Evolutionary conservation across 1,139 yeast genomes (phyloP).

Genomic region (Diutina rugosa): DNA sequence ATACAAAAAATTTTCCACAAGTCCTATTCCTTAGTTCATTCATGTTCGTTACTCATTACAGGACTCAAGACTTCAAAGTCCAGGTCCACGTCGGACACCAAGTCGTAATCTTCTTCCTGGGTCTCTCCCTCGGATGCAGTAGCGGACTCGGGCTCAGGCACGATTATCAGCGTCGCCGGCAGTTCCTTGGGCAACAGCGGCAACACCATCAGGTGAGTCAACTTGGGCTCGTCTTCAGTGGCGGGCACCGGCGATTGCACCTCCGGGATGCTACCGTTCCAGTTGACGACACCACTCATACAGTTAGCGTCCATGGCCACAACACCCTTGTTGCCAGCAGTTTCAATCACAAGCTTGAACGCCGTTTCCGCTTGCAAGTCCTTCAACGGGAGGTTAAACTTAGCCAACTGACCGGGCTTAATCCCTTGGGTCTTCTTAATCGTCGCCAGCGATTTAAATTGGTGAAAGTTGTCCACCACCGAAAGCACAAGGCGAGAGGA

Average conservation of each 20-base stretch:
- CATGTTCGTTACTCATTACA: neutral
- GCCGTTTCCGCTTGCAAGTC: neutral
- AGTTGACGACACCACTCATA: neutral
- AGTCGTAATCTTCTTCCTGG: neutral
- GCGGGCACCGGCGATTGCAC: neutral
- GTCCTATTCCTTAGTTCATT: neutral
- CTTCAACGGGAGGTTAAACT: neutral
- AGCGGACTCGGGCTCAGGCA: neutral
- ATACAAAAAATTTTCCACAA: neutral
- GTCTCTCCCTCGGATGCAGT: neutral
- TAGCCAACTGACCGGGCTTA: neutral
- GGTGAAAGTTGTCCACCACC: neutral
- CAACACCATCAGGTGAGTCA: neutral
- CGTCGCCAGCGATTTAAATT: neutral
- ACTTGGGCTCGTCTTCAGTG: neutral
- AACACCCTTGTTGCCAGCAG: neutral
- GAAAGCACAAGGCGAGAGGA: neutral
- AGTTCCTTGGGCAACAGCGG: conserved; percentile 1
- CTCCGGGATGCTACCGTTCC: neutral
- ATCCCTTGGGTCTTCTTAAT: neutral
- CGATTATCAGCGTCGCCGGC: neutral
- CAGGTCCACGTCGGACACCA: conserved; percentile 1
- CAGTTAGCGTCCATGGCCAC: neutral
- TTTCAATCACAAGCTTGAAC: neutral
- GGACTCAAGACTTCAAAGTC: conserved; percentile 2